Conservation (phyloP, 176 grass and related monocot species). For the Avena atlantica region DNA sequence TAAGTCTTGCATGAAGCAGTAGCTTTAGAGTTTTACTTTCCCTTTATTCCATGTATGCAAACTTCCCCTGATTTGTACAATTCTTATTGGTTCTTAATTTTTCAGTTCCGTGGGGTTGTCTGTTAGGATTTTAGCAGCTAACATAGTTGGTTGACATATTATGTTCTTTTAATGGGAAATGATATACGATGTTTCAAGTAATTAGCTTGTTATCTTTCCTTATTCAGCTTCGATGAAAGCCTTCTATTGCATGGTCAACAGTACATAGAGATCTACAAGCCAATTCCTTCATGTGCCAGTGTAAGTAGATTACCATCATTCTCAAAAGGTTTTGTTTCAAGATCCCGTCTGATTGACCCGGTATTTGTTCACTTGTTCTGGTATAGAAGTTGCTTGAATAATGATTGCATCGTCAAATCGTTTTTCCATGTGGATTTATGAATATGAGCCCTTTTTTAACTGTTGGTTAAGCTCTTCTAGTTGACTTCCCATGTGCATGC, state of each 20-base stretch:
- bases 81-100: constrained; percentile 18
- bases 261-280: constrained; percentile 87
- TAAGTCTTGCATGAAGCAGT: constrained; percentile 50
- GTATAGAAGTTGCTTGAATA: not conserved
- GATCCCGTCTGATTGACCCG: not conserved
- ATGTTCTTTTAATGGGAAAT: constrained; percentile 6
- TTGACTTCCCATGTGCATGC: not conserved
- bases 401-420: not conserved
- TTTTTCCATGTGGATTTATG: not conserved
- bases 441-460: not conserved
- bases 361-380: not conserved
- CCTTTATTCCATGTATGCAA: not conserved
- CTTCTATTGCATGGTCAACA: constrained; percentile 96
- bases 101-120: not conserved
- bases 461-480: constrained; percentile 8
- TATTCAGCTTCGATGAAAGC: constrained; percentile 69
- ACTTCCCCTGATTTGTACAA: not conserved
- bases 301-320: constrained; percentile 51
- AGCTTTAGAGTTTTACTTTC: not conserved
- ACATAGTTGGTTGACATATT: not conserved
- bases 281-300: constrained; percentile 68
- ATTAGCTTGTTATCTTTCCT: not conserved
- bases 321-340: not conserved
- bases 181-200: not conserved
- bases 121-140: constrained; percentile 7